phyloP scores from a whole-genome alignment of 106 monocot genomes.

The Iris macrosiphon region DNA sequence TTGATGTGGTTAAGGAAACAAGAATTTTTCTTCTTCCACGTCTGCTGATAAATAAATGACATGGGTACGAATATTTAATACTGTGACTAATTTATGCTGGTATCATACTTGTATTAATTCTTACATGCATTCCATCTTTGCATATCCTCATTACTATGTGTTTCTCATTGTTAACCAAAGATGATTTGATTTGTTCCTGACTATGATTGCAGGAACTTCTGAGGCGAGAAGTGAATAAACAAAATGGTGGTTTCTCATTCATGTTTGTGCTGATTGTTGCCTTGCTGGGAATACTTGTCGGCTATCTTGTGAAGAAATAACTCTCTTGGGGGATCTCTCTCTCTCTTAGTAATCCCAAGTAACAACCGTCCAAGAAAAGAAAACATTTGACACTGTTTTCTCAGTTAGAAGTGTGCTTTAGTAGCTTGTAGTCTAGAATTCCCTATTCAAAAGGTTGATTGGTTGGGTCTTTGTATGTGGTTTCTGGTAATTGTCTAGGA shows the following conservation, averaged over 20 bases:
- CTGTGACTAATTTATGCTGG: too few relatives aligned
- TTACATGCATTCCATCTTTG: too few relatives aligned
- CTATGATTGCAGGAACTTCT: slow-evolving; percentile 39
- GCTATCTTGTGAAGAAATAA: slow-evolving; percentile 53
- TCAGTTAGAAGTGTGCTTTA: slow-evolving; percentile 6
- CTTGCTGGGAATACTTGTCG: slow-evolving; percentile 51
- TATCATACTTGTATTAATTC: too few relatives aligned
- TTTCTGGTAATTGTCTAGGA: background rate
- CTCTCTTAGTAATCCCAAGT: background rate
- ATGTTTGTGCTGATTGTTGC: slow-evolving; percentile 52
- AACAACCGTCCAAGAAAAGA: background rate
- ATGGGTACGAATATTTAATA: too few relatives aligned
- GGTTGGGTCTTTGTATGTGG: slow-evolving; percentile 1
- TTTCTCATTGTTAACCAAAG: too few relatives aligned
- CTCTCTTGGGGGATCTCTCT: background rate
- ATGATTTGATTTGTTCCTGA: too few relatives aligned
- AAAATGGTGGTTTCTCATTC: slow-evolving; percentile 59
- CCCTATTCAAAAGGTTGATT: background rate
- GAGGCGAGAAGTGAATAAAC: slow-evolving; percentile 40
- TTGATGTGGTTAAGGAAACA: too few relatives aligned
- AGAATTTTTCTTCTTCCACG: too few relatives aligned
- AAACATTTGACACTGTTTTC: background rate
- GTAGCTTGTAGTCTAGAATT: slow-evolving; percentile 1
- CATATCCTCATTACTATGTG: too few relatives aligned
- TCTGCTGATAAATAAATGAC: too few relatives aligned